These are phyloP conservation scores for Penicillium hordei DNA, from an alignment of 2,329 filamentous ascomycete species.

Conservation along the genomic window DNA sequence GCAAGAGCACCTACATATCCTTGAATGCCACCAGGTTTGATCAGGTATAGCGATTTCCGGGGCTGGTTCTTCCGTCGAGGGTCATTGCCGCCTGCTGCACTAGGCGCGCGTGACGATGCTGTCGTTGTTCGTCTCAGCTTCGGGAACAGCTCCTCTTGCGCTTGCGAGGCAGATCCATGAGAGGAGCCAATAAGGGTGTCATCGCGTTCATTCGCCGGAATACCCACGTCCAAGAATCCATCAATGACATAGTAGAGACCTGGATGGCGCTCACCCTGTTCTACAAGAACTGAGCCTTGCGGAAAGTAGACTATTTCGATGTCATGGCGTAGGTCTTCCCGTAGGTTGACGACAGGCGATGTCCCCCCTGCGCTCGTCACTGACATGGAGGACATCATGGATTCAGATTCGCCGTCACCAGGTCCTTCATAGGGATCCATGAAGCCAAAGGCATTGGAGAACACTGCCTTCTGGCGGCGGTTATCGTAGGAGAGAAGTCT, in stretches of 20 bases:
- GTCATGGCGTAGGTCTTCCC: slow-evolving; percentile 82
- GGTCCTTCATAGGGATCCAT: slow-evolving; percentile 77
- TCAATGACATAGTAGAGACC: slow-evolving; percentile 97
- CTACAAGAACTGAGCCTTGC: slow-evolving; percentile 88
- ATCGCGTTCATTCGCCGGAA: slow-evolving; percentile 67
- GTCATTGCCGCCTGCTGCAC: slow-evolving; percentile 29
- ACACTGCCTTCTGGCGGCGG: slow-evolving; percentile 73
- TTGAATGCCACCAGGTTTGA: slow-evolving; percentile 90
- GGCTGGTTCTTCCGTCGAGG: slow-evolving; percentile 43
- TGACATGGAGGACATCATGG: slow-evolving; percentile 66
- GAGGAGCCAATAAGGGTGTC: slow-evolving; percentile 42
- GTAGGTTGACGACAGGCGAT: slow-evolving; percentile 63
- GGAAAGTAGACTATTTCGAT: slow-evolving; percentile 98
- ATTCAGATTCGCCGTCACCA: slow-evolving; percentile 81
- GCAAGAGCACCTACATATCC: slow-evolving; percentile 94
- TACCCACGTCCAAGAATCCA: slow-evolving; percentile 90
- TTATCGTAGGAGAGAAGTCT: slow-evolving; percentile 81
- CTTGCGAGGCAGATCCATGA: slow-evolving; percentile 26
- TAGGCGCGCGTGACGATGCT: slow-evolving; percentile 39
- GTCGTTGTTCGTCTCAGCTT: slow-evolving; percentile 49
- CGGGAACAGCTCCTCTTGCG: slow-evolving; percentile 44
- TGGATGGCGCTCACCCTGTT: slow-evolving; percentile 95
- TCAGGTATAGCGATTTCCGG: slow-evolving; percentile 77
- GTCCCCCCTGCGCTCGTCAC: slow-evolving; percentile 63
- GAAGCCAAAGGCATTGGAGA: slow-evolving; percentile 85